Evolutionary conservation across 2,329 filamentous ascomycete genomes (phyloP), one percentile per base, ranked within the genome.

Genomic region (Atkinsonella hypoxylon): DNA sequence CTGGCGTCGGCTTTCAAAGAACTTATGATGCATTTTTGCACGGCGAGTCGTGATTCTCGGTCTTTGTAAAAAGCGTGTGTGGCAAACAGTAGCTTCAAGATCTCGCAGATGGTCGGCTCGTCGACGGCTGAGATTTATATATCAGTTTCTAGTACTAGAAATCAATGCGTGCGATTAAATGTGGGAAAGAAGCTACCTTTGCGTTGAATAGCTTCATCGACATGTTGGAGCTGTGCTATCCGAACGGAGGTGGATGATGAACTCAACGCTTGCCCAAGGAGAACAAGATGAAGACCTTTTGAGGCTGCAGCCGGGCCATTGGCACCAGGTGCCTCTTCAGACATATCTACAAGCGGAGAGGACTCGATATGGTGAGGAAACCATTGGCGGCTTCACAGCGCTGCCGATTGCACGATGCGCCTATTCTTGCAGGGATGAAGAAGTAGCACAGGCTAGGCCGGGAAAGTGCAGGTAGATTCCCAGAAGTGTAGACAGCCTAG

Each of bases 61-160:
- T 98, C 93, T 67, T 82, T 72, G 68, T 97, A 98, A 59, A 86
- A 81, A 54, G 87, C 80, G 63, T 96, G 89, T 48, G 90, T 96
- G 64, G 82, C 81, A 70, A 97, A 91, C 32, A 98, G 79, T 34
- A 89, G 72, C 54, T 81, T 77, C 55, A 95, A 71, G 48, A 93
- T 66, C 53, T 67, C 65, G 47, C 74, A 68, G 50, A 80, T 68
- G 48, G 76, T 66, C 44, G 73, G 65, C 64, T 67, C 64, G 52
- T 75, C 70, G 59, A 76, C 64, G 53, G 70, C 76, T 53, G 36
- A 20, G 6, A 34, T 40, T 11, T 10, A 34, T 10, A 30, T n/a
- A n/a, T 39, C 38, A 49, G 45, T 13, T 10, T 34, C 31, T 77
- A 57, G 40, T 55, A 51, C 17, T 15, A 45, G 32, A 39, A 40